These are phyloP conservation scores for Cercospora sojina DNA, from an alignment of 2,329 filamentous ascomycete genomes.

Conservation along the genomic window DNA sequence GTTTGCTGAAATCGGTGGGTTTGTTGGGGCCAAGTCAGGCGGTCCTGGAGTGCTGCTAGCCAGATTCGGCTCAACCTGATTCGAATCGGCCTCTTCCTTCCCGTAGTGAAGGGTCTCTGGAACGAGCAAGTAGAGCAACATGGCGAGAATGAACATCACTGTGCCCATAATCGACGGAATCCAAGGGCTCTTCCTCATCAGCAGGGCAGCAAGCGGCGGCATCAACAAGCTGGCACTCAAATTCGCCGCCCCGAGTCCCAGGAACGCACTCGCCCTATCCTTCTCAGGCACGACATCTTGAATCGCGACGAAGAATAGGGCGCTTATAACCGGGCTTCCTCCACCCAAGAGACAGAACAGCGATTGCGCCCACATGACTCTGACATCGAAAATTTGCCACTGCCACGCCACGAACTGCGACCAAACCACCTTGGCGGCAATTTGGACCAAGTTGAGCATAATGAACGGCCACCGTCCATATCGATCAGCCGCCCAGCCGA, in stretches of 20 bases:
- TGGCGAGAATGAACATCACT: constrained; percentile 20
- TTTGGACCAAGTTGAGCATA: constrained; percentile 30
- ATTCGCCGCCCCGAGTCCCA: constrained; percentile 34
- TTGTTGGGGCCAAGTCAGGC: neutral
- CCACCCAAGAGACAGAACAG: constrained; percentile 36
- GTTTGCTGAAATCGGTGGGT: neutral
- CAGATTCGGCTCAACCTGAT: neutral
- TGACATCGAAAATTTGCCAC: constrained; percentile 38
- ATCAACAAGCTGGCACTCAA: constrained; percentile 34
- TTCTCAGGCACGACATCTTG: constrained; percentile 36
- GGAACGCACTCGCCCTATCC: constrained; percentile 34
- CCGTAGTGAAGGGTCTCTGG: constrained; percentile 39
- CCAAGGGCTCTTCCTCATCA: constrained; percentile 40
- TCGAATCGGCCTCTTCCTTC: neutral
- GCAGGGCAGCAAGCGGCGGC: constrained; percentile 36
- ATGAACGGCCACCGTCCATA: constrained; percentile 39
- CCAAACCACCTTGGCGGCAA: constrained; percentile 30
- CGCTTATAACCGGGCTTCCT: constrained; percentile 29
- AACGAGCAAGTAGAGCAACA: constrained; percentile 25
- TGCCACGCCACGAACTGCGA: constrained; percentile 39
- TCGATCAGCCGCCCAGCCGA: constrained; percentile 39
- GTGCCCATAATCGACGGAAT: constrained; percentile 35
- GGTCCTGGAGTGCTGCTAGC: neutral
- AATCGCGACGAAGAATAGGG: constrained; percentile 34
- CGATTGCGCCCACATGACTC: constrained; percentile 36